Conservation (phyloP, 768 basidiomycete species). For the Termitomyces sp. region DNA sequence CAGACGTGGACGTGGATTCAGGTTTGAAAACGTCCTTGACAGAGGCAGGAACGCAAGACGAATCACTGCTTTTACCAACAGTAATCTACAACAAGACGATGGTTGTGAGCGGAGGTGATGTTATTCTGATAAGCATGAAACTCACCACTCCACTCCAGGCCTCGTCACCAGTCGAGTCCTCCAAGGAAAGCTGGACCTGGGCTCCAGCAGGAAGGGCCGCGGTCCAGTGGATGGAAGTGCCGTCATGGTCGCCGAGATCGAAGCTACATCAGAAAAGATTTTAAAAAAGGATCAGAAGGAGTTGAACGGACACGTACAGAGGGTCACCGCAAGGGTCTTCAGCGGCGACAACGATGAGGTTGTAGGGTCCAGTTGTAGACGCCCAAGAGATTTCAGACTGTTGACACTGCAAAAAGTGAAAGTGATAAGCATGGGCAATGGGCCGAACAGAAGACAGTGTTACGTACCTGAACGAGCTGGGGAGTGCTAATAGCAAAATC, state of each 20-base stretch:
- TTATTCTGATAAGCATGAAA: slow-evolving; percentile 12
- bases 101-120: not conserved
- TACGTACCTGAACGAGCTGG: slow-evolving; percentile 44
- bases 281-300: not conserved
- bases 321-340: slow-evolving; percentile 51
- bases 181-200: slow-evolving; percentile 43
- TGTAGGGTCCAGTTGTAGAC: slow-evolving; percentile 42
- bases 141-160: slow-evolving; percentile 63
- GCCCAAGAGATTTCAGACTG: slow-evolving; percentile 46
- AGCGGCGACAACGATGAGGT: slow-evolving; percentile 47
- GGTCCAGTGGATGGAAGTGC: slow-evolving; percentile 38
- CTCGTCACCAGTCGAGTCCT: slow-evolving; percentile 49
- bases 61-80: slow-evolving; percentile 29
- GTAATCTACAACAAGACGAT: slow-evolving; percentile 27
- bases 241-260: slow-evolving; percentile 53
- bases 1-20: slow-evolving; percentile 11
- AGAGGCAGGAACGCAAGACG: slow-evolving; percentile 28
- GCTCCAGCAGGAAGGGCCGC: slow-evolving; percentile 41
- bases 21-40: slow-evolving; percentile 3
- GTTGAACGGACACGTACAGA: slow-evolving; percentile 38
- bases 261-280: slow-evolving; percentile 30
- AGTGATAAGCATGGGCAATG: slow-evolving; percentile 1
- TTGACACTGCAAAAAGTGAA: slow-evolving; percentile 41
- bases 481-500: slow-evolving; percentile 50
- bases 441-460: not conserved